These are phyloP conservation scores for Neofusicoccum laricinum DNA, from an alignment of 2,329 filamentous ascomycete genomes.

Conservation along the genomic window DNA sequence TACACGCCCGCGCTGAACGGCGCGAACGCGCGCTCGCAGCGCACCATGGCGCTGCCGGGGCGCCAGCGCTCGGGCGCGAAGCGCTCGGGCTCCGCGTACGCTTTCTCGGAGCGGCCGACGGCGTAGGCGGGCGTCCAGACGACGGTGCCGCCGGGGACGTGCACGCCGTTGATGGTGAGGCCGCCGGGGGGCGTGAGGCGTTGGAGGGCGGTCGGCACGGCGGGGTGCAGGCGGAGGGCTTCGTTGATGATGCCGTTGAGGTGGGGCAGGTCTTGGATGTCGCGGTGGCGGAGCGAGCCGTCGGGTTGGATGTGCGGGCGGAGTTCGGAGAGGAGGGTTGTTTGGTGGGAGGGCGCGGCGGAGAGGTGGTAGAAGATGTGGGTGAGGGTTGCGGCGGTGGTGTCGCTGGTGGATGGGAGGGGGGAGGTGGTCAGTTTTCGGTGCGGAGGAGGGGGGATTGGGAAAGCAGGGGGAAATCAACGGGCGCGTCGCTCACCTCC, in stretches of 20 bases:
- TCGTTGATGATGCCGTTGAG: slow-evolving; percentile 45
- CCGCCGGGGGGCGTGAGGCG: slow-evolving; percentile 39
- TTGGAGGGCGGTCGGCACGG: slow-evolving; percentile 37
- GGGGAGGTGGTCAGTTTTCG: no score
- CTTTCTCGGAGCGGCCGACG: slow-evolving; percentile 17
- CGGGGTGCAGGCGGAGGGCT: slow-evolving; percentile 40
- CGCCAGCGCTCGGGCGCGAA: slow-evolving; percentile 13
- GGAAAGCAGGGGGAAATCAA: no score
- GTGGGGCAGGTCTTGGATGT: slow-evolving; percentile 24
- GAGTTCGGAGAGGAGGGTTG: slow-evolving; percentile 34
- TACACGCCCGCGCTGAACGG: neutral
- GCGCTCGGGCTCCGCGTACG: neutral
- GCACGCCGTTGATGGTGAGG: slow-evolving; percentile 31
- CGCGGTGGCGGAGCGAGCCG: slow-evolving; percentile 23
- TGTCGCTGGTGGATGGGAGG: slow-evolving; percentile 29
- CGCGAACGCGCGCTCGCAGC: slow-evolving; percentile 21
- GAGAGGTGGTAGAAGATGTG: slow-evolving; percentile 22
- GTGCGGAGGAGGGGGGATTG: no score
- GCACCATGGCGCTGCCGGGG: slow-evolving; percentile 24
- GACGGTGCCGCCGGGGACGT: slow-evolving; percentile 30
- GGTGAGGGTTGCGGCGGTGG: slow-evolving; percentile 1
- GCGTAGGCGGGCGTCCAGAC: slow-evolving; percentile 21
- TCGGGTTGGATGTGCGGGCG: slow-evolving; percentile 23
- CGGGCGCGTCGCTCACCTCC: neutral
- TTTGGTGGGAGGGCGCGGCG: slow-evolving; percentile 21